Evolutionary conservation across 1,284 basidiomycete species (phyloP), one percentile per base, ranked within the genome.

Genomic region (Xerocomus nothofagi): DNA sequence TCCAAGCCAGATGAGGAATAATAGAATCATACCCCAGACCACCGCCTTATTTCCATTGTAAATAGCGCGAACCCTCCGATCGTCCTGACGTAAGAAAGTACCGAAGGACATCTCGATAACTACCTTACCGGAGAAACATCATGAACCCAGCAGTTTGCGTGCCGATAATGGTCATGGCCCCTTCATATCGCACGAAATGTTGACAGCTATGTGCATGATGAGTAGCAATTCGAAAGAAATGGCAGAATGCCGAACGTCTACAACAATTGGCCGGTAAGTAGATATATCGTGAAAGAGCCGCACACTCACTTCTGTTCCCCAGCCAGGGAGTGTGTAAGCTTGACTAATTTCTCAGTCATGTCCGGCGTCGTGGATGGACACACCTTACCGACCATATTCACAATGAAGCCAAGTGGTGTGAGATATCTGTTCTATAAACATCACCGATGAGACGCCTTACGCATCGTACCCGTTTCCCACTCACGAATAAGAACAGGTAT

Each of bases 101-200:
- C 21, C 6, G 24, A 14, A 23, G 8, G n/a, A 39, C 15, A 24
- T 8, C 5, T 21, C 20, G 31, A 14, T 23, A 30, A 32, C 17
- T 11, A 40, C 6, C 54, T 56, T 47, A 77, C 76, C 77, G 71
- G 12, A 77, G 50, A 17, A 77, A 61, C 76, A 79, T 77, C 67
- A 78, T 77, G 18, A 75, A 43, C 1, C 66, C 74, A 0, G 71
- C 67, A 21, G 69, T 55, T 33, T 72, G 67, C 29, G 75, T 70
- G 2, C 75, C 77, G 3, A 73, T 67, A 26, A 73, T 59, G 4
- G 72, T 75, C 72, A 74, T 74, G 8, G 67, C 58, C 2, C 77
- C 77, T 51, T 78, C 77, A 46, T 72, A 79, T 36, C 50, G 49
- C 17, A 65, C 60, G 18, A 61, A 61, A 43, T 57, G 55, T 20